Base-by-base conservation (phyloP, 2,329 filamentous ascomycete genomes). In the Cordyceps tenuipes region DNA sequence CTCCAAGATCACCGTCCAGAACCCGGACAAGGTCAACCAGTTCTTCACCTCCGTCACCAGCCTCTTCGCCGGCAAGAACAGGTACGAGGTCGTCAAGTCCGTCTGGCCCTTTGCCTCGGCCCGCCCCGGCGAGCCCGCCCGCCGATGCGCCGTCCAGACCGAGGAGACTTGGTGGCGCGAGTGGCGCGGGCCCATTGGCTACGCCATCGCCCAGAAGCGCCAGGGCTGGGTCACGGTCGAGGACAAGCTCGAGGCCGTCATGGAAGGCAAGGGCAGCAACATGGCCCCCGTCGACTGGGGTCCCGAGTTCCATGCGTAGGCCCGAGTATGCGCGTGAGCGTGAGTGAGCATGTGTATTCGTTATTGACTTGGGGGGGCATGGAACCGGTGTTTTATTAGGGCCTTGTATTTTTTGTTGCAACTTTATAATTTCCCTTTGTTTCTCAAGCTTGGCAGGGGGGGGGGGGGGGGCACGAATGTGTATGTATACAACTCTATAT, bases 51-150 rank as follows among this genome's bases (percentile, higher is more conserved):
- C 73, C 26, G 73, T 84, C 29, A 75, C 77, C 2, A 75, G 77
- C 26, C 68, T 83, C 2, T 82, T 84, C 64, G 72, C 74, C 0
- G 79, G 80, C 3, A 80, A 77, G 67, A 77, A 76, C 67, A 78
- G 75, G 63, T 84, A 83, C 63, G 81, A 83, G 67, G 78, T 82
- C 3, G 74, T 81, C 53, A 80, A 82, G 66, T 74, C 76, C 1
- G 76, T 84, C 1, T 84, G 82, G 81, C 82, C 81, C 3, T 84
- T 82, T 69, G 81, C 81, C 1, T 79, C 78, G 63, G 71, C 73
- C 3, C 72, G 68, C 66, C 77, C 70, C 64, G 79, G 72, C 44
- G 78, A 79, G 62, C 67, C 63, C n/a, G 76, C 68, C 13, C 74
- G 77, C 53, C 69, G 68, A 57, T 82, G 76, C 63, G 72, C 74